Evolutionary conservation across 352 stramenopile species (phyloP), one percentile per base, ranked within the genome.

Genomic region (Peronospora tabacina): DNA sequence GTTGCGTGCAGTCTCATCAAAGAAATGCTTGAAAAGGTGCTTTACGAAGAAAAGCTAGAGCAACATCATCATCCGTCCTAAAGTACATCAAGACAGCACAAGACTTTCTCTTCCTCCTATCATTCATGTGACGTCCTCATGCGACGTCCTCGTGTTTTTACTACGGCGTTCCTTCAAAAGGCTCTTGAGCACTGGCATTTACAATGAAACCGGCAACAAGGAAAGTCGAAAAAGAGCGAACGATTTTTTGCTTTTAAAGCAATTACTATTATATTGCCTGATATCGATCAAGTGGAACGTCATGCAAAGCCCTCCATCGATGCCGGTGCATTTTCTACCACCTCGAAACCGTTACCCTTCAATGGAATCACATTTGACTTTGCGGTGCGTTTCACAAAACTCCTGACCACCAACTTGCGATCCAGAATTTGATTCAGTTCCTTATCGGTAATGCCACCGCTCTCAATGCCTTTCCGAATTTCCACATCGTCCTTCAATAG

Each of bases 241-340:
- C 30, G 4, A 10, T 5, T 19, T 30, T 3, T 7, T 7, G 15
- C 36, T 43, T 38, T 22, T 13, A 4, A 50, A 41, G 13, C 42
- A 61, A 39, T 9, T 22, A 44, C 19, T 56, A 53, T 53, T 53
- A 16, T 53, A 40, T 66, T 76, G 29, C 69, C 52, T 47, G 17
- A 40, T 29, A 49, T 48, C 32, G 29, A 28, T 5, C 15, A 7
- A 55, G 12, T 22, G 19, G 28, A 50, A 44, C 42, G 29, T 51
- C 28, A 90, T 36, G 76, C 51, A 39, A 87, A 87, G 64, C 75
- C 83, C 38, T 93, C 82, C 75, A 93, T 93, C 35, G 72, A 59
- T 10, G 63, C 42, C 12, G 64, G 53, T 8, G 66, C 52, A 16
- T 66, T 82, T 28, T 89, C 80, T 0, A 89, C 82, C 32, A 93